phyloP scores from a whole-genome alignment of 1,284 basidiomycete genomes.

The Ceratobasidium theobromae region DNA sequence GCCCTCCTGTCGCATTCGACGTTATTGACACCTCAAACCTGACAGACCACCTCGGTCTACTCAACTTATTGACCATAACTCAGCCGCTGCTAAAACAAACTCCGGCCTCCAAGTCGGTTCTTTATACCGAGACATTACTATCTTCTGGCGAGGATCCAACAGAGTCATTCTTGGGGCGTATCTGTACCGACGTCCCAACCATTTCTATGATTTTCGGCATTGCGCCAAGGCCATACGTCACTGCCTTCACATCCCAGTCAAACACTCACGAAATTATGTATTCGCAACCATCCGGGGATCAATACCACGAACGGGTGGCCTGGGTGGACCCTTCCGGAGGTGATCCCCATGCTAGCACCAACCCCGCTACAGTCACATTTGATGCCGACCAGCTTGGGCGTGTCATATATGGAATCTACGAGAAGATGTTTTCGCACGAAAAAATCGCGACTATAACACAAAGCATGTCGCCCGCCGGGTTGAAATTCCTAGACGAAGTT shows the following conservation, averaged over 20 bases:
- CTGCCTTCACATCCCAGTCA: background rate
- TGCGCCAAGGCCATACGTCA: background rate
- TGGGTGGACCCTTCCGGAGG: constrained; percentile 14
- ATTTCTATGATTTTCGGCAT: background rate
- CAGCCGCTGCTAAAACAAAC: constrained; percentile 4
- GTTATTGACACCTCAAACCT: constrained; percentile 26
- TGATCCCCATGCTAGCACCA: background rate
- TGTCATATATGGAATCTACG: constrained; percentile 1
- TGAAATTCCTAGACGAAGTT: background rate
- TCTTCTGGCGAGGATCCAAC: background rate
- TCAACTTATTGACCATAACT: constrained; percentile 1
- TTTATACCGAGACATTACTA: background rate
- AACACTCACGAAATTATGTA: constrained; percentile 1
- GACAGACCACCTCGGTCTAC: constrained; percentile 3
- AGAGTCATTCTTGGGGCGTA: background rate
- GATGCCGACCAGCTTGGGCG: background rate
- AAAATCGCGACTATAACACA: background rate
- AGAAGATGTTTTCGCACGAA: constrained; percentile 2
- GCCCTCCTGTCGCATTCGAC: background rate
- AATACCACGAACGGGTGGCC: background rate
- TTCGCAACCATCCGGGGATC: background rate
- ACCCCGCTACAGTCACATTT: background rate
- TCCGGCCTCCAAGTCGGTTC: background rate
- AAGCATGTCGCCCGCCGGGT: background rate
- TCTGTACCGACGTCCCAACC: constrained; percentile 3